phyloP scores from a whole-genome alignment of 2,329 filamentous ascomycete genomes.

The Calcarisporium arbuscula region DNA sequence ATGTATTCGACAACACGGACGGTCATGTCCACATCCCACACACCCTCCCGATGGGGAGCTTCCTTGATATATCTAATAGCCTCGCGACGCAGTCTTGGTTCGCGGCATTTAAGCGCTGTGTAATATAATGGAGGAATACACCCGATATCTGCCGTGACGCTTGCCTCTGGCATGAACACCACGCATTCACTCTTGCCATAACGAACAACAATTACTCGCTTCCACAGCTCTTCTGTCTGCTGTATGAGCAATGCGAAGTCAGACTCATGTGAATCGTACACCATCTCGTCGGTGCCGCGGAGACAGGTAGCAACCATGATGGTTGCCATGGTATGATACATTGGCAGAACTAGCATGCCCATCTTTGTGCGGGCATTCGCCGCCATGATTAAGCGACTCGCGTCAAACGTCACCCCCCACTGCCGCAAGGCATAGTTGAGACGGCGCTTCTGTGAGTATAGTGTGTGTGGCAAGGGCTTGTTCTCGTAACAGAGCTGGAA shows the following conservation, averaged over 20 bases:
- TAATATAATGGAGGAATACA: conserved; percentile 25
- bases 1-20: conserved; percentile 12
- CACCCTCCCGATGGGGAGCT: conserved; percentile 16
- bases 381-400: not conserved
- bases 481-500: not conserved
- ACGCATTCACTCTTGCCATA: not conserved
- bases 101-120: conserved; percentile 23
- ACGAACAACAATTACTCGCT: not conserved
- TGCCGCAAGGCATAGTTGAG: conserved; percentile 3
- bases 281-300: conserved; percentile 7
- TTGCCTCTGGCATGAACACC: conserved; percentile 1
- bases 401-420: conserved; percentile 1
- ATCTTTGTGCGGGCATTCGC: not conserved
- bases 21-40: conserved; percentile 15
- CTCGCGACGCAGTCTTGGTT: conserved; percentile 20
- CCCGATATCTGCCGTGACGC: conserved; percentile 20
- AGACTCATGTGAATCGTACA: conserved; percentile 2
- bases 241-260: conserved; percentile 5
- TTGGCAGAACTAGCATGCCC: conserved; percentile 4
- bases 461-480: not conserved
- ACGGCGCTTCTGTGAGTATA: not conserved
- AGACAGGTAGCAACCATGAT: conserved; percentile 8
- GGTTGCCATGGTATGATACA: conserved; percentile 7
- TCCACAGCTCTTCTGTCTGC: conserved; percentile 3
- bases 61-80: conserved; percentile 15